A percentile compares a stretch with the other conserved stretches of the same genome.
phyloP scores from a whole-genome alignment of 176 grass and related monocot genomes.

The Aegilops umbellulata region DNA sequence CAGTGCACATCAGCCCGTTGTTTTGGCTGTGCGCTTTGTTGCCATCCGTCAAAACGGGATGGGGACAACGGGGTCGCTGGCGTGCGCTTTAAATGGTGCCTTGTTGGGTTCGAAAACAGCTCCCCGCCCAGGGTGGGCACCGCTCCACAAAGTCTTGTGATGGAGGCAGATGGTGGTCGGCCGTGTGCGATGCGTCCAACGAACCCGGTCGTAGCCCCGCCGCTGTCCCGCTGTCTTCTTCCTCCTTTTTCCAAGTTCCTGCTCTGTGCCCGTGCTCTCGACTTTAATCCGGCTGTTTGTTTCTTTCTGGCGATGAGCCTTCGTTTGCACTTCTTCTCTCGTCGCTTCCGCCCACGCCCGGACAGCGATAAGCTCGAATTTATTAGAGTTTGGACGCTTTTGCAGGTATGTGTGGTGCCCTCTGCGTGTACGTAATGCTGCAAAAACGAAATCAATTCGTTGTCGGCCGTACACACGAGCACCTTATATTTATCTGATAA shows the following conservation, averaged over 20 bases:
- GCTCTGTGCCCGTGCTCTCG: too few relatives aligned
- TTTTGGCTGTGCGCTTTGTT: neutral
- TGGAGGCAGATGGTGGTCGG: neutral
- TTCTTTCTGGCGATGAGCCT: too few relatives aligned
- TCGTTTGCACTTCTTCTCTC: neutral
- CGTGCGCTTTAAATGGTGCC: neutral
- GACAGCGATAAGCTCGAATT: neutral
- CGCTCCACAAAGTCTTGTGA: neutral
- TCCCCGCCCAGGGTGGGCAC: neutral
- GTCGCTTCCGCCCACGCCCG: too few relatives aligned
- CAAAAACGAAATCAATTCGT: too few relatives aligned
- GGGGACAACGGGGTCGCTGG: neutral
- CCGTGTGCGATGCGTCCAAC: slow-evolving; percentile 33
- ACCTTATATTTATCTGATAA: too few relatives aligned
- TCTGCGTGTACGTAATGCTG: too few relatives aligned
- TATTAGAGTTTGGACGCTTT: neutral
- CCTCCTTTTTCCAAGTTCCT: too few relatives aligned
- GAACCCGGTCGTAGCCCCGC: neutral
- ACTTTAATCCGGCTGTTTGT: too few relatives aligned
- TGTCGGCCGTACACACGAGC: too few relatives aligned
- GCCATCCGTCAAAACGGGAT: neutral
- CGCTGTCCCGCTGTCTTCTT: too few relatives aligned
- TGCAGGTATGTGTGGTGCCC: neutral
- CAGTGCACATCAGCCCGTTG: too few relatives aligned
- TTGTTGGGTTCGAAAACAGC: neutral